A percentile compares a stretch with the other conserved stretches of the same genome.
Evolutionary conservation across 331 rosid genomes (phyloP).

Genomic region (Spiraea crenata): DNA sequence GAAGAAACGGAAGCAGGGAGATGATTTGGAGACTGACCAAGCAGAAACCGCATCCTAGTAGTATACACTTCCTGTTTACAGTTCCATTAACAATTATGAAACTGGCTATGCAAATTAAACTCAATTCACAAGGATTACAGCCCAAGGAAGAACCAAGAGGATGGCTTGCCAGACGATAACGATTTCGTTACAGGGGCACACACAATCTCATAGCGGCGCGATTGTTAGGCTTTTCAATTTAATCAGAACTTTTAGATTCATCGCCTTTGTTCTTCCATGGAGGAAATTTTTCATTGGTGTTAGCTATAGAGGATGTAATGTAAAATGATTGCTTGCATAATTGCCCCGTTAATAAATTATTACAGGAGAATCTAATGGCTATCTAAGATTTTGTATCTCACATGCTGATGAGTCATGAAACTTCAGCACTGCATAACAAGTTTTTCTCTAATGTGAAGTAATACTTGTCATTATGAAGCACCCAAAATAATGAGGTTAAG

Average conservation of each 20-base stretch:
- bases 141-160: not conserved
- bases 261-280: not conserved
- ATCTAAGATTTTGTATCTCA: too few relatives aligned
- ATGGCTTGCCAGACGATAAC: not conserved
- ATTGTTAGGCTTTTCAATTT: not conserved
- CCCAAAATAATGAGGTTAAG: too few relatives aligned
- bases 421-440: too few relatives aligned
- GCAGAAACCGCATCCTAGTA: constrained; percentile 25
- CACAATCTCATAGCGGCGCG: not conserved
- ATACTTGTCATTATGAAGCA: too few relatives aligned
- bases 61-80: not conserved
- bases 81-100: not conserved
- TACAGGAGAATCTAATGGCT: not conserved
- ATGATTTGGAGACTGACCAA: constrained; percentile 20
- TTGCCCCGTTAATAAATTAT: not conserved
- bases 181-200: not conserved
- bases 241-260: not conserved
- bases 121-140: not conserved
- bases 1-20: constrained; percentile 52
- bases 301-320: not conserved
- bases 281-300: not conserved
- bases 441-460: too few relatives aligned
- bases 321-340: constrained; percentile 1
- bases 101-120: not conserved
- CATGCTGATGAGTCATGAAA: too few relatives aligned